Evolutionary conservation across 2,329 filamentous ascomycete species (phyloP), one percentile per base, ranked within the genome.

Genomic region (Aspergillus aculeatinus): DNA sequence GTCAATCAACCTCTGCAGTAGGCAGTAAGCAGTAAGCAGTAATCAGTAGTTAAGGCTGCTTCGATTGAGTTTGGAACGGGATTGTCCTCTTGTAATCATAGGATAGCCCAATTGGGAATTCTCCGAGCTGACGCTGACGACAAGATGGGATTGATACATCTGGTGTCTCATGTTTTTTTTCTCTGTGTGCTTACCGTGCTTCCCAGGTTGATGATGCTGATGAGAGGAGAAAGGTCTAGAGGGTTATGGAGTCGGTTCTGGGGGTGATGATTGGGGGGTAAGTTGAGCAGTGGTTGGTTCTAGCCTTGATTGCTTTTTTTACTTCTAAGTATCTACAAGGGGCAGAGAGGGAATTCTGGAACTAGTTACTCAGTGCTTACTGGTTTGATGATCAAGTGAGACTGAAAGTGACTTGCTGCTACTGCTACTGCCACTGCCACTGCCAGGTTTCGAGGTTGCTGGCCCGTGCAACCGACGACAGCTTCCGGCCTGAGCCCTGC

Each of bases 41-140:
- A 2, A 29, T 12, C 12, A 25, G 44, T 48, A n/a, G n/a, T n/a
- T n/a, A 21, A 16, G 27, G 27, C 27, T 51, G 9, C 27, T 19
- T 29, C 29, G 27, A 33, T 19, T 19, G 39, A 42, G n/a, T 27
- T 51, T 9, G n/a, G 25, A 50, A 35, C 44, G 29, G 31, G 33
- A 50, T 29, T 29, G 27, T 29, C 27, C 27, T 29, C 7, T 9
- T 10, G 27, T 29, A 29, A 7, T 29, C 27, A 29, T 9, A 35
- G 19, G 16, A 42, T 44, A 25, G 27, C 33, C 58, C 58, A 60
- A 60, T 60, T 42, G 55, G 27, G 42, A 60, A 60, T 53, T 60
- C 53, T 57, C 58, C 58, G 58, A 52, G 39, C 14, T 35, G 33
- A 49, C 23, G 42, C 14, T 35, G 33, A 49, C 16, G 42, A 11